Evolutionary conservation across 805 yeast species (phyloP), one percentile per base, ranked within the genome.

Genomic region (Pichia eremophila): DNA sequence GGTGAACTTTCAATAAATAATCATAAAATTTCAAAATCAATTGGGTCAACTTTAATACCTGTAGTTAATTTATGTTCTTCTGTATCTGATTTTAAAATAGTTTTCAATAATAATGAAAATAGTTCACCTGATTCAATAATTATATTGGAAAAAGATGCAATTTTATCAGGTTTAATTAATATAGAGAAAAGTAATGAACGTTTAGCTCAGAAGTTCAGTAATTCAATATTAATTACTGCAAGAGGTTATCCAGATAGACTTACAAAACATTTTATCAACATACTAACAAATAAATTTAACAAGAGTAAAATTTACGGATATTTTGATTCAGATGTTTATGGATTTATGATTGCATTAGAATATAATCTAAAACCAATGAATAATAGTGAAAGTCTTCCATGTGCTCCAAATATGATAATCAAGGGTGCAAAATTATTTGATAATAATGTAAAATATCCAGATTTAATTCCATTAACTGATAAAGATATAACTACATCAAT

Each of bases 311-410:
- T 78, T 0, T 57, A 59, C 19, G 79, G 74, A 1, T 66, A 76
- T 34, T 78, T 80, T 28, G 89, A 83, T 57, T 72, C 83, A 15
- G 89, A 83, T 54, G 75, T 83, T 3, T 78, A 78, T 57, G 89
- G 89, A 0, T 57, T 79, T 10, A 69, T 70, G 53, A 82, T 82
- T 34, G 63, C 71, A 48, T 57, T 67, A 28, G 73, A 71, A 47
- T 72, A 57, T 61, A 58, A 53, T 42, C 14, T 15, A 2, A 42
- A 44, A 22, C 41, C 39, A 14, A 8, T 36, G 22, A 36, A 36
- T 18, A 7, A 3, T 6, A 18, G n/a, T 17, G n/a, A 2, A 17
- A 9, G n/a, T 3, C 12, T 9, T 18, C 37, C 47, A n/a, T 40
- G 40, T 25, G 46, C 38, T 46, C 18, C 39, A 14, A 29, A 31